Conservation (phyloP, 768 basidiomycete genomes). For the Tylopilus subfusipes region DNA sequence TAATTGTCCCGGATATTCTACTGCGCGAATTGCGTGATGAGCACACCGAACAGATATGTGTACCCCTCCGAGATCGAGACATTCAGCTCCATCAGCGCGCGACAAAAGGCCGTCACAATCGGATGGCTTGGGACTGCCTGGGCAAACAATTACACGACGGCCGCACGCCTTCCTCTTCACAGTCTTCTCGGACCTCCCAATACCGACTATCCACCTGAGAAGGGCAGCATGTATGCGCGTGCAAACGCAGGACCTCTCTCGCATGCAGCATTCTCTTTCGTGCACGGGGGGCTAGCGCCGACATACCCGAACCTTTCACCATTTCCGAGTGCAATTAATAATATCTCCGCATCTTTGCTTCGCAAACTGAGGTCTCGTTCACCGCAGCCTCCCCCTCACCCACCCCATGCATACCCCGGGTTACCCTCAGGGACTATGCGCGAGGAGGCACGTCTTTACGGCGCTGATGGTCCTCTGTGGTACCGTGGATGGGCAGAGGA, state of each 20-base stretch:
- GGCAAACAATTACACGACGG: slow-evolving; percentile 80
- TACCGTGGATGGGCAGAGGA: slow-evolving; percentile 90
- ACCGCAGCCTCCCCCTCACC: slow-evolving; percentile 73
- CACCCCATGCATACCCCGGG: slow-evolving; percentile 71
- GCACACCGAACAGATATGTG: slow-evolving; percentile 61
- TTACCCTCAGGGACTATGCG: slow-evolving; percentile 62
- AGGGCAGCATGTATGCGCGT: slow-evolving; percentile 28
- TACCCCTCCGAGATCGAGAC: slow-evolving; percentile 77
- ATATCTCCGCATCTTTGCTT: slow-evolving; percentile 65
- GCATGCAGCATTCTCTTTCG: slow-evolving; percentile 83
- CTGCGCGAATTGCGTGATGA: slow-evolving; percentile 5
- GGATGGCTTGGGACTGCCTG: slow-evolving; percentile 81
- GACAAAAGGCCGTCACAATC: slow-evolving; percentile 69
- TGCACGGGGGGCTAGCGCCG: slow-evolving; percentile 88
- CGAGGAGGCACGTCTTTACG: slow-evolving; percentile 72
- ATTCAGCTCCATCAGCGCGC: slow-evolving; percentile 67
- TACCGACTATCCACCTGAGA: slow-evolving; percentile 49
- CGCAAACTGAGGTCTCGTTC: slow-evolving; percentile 60
- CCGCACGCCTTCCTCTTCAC: slow-evolving; percentile 79
- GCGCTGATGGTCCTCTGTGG: slow-evolving; percentile 83
- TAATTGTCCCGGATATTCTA: slow-evolving; percentile 28
- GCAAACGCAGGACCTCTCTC: slow-evolving; percentile 50
- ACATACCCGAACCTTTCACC: slow-evolving; percentile 72
- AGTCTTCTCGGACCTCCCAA: slow-evolving; percentile 65
- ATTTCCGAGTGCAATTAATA: slow-evolving; percentile 82